Conservation (phyloP, 2,329 filamentous ascomycete genomes). For the Penicillium hordei region DNA sequence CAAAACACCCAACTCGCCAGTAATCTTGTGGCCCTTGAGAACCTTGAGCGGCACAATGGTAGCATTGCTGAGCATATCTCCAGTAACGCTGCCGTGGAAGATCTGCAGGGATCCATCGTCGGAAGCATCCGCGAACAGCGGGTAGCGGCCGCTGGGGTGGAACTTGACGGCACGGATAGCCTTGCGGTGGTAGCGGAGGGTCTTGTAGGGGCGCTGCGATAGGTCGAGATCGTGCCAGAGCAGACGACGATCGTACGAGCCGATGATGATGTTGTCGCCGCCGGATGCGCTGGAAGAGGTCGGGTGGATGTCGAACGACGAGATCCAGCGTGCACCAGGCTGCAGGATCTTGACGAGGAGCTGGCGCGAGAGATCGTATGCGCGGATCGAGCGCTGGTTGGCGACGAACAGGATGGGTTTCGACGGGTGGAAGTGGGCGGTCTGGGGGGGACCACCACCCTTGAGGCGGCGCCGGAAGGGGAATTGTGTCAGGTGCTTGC, state of each 20-base stretch:
- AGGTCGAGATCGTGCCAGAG: constrained; percentile 97
- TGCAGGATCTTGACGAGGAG: constrained; percentile 90
- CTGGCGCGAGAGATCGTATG: constrained; percentile 89
- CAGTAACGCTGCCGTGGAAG: constrained; percentile 94
- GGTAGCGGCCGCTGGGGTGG: constrained; percentile 72
- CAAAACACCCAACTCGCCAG: constrained; percentile 82
- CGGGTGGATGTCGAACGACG: constrained; percentile 87
- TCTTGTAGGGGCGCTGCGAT: constrained; percentile 88
- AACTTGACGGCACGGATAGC: constrained; percentile 88
- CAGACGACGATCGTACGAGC: constrained; percentile 88
- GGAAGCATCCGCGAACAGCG: constrained; percentile 90
- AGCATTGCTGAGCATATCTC: constrained; percentile 92
- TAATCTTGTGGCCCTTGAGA: constrained; percentile 83
- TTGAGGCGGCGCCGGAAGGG: constrained; percentile 76
- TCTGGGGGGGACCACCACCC: constrained; percentile 75
- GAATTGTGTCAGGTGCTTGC: constrained; percentile 90
- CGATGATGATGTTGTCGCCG: constrained; percentile 90
- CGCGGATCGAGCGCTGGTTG: constrained; percentile 87
- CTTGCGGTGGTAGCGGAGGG: constrained; percentile 88
- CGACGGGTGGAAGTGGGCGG: constrained; percentile 90
- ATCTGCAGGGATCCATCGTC: constrained; percentile 94
- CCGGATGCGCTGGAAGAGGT: constrained; percentile 84
- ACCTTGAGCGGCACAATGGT: constrained; percentile 96
- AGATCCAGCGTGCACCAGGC: constrained; percentile 93
- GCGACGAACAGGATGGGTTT: constrained; percentile 94